Evolutionary conservation across 208 protist genomes (phyloP).

Genomic region (Trypanosoma melophagium): DNA sequence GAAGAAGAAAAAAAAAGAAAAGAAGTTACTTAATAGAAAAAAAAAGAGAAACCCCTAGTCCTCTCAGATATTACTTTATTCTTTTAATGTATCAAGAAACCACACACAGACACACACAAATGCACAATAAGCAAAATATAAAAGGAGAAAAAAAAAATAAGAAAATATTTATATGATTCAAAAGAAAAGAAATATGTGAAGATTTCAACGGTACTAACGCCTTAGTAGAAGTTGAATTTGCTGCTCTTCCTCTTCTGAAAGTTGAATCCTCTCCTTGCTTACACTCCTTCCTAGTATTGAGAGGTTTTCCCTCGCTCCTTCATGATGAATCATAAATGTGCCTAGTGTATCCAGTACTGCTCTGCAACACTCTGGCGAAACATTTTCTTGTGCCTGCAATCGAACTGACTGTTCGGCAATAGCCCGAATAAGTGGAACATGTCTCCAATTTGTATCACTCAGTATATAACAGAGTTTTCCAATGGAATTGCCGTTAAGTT

Average conservation of each 20-base stretch:
- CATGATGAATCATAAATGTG: slow-evolving; percentile 47
- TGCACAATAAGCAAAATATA: slow-evolving; percentile 2
- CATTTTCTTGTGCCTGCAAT: slow-evolving; percentile 34
- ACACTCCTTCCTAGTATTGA: slow-evolving; percentile 63
- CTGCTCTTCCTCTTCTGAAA: slow-evolving; percentile 68
- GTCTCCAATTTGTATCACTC: slow-evolving; percentile 44
- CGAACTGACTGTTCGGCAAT: slow-evolving; percentile 48
- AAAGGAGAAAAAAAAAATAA: slow-evolving; percentile 15
- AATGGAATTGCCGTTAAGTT: slow-evolving; percentile 45
- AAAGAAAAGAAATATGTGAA: neutral
- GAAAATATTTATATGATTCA: neutral
- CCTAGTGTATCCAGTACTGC: slow-evolving; percentile 67
- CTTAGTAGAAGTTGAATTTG: slow-evolving; percentile 51
- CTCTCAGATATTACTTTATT: neutral
- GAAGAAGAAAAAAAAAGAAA: neutral
- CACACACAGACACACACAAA: neutral
- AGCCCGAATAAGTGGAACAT: slow-evolving; percentile 42
- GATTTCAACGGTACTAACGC: slow-evolving; percentile 19
- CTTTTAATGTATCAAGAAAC: slow-evolving; percentile 9
- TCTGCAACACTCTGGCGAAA: slow-evolving; percentile 43
- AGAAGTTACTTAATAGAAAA: too few species aligned
- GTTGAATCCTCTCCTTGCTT: slow-evolving; percentile 60
- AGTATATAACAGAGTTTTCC: slow-evolving; percentile 66
- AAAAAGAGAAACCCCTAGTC: neutral
- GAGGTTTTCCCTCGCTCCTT: slow-evolving; percentile 45